Conservation (phyloP, 2,329 filamentous ascomycete genomes). For the Metarhizium humberi region DNA sequence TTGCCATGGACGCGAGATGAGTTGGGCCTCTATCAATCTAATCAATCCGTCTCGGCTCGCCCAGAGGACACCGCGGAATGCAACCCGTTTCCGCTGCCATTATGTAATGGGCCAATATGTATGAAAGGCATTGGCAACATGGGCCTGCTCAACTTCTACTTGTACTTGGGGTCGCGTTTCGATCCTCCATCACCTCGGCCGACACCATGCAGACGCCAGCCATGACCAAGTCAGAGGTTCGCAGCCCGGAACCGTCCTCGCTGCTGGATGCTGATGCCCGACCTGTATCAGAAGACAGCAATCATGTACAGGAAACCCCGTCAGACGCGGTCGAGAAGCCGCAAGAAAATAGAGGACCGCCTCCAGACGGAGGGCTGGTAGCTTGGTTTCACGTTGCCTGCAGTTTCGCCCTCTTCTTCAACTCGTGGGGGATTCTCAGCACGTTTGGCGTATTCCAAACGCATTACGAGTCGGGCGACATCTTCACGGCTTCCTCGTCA, state of each 20-base stretch:
- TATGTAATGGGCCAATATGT: background rate
- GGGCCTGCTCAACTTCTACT: no score
- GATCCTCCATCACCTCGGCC: no score
- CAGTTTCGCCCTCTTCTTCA: slow-evolving; percentile 5
- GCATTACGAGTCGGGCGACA: slow-evolving; percentile 29
- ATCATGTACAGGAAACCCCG: background rate
- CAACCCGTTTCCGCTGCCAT: background rate
- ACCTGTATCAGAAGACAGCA: background rate
- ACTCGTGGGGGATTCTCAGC: slow-evolving; percentile 25
- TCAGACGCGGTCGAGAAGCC: no score
- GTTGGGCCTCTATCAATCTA: background rate
- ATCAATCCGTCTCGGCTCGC: background rate
- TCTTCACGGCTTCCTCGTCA: slow-evolving; percentile 22
- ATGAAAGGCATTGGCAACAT: background rate
- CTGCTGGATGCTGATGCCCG: background rate
- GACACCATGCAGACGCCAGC: no score
- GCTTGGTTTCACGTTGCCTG: slow-evolving; percentile 8
- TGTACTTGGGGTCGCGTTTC: no score
- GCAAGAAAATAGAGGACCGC: background rate
- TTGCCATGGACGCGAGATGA: background rate
- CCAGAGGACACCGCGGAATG: no score
- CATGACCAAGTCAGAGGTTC: background rate
- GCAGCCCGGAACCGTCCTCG: background rate
- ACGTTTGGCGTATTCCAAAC: slow-evolving; percentile 37
- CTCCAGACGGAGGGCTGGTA: background rate